Evolutionary conservation across 805 yeast species (phyloP), one percentile per base, ranked within the genome.

Genomic region (Candida sakaeoensis): DNA sequence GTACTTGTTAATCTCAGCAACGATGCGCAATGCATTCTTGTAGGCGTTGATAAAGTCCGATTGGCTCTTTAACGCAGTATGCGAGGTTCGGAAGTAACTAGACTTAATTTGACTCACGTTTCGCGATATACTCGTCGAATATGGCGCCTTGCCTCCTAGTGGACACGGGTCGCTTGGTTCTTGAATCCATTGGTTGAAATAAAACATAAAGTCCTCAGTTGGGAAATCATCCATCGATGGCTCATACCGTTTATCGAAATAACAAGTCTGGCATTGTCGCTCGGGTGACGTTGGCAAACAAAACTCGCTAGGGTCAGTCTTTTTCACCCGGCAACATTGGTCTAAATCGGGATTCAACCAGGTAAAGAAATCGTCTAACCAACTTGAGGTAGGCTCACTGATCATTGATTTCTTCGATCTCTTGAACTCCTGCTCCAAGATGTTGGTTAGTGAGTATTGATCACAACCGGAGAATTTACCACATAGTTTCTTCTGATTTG

Each of bases 111-210:
- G 58, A 0, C 59, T 49, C 1, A 64, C 61, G 22, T 62, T 61
- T 41, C 70, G 68, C 1, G 72, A 62, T 8, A 87, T 64, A 1
- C 89, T 69, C 4, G 69, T 61, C 1, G 85, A 72, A 55, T 91
- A 91, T 0, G 97, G 95, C 0, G 97, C 97, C 53, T 85, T 85
- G 2, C 99, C 99, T 3, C 96, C 98, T 19, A 91, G 65, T 1
- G 98, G 96, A 59, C 99, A 91, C 2, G 91, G 87, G 52, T 85
- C 93, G 42, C 95, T 85, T 2, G 79, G 80, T 18, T 87, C 85
- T 28, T 78, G 70, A 18, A 91, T 85, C 99, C 99, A 91, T 30
- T 83, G 77, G 16, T 75, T 60, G 55, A 89, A 82, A 50, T 71
- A 87, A 33, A 66, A 68, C 78, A 85, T 76, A 53, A 91, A 91